These are phyloP conservation scores for Canavalia gladiata DNA, from an alignment of 306 rosid species.

Conservation along the genomic window DNA sequence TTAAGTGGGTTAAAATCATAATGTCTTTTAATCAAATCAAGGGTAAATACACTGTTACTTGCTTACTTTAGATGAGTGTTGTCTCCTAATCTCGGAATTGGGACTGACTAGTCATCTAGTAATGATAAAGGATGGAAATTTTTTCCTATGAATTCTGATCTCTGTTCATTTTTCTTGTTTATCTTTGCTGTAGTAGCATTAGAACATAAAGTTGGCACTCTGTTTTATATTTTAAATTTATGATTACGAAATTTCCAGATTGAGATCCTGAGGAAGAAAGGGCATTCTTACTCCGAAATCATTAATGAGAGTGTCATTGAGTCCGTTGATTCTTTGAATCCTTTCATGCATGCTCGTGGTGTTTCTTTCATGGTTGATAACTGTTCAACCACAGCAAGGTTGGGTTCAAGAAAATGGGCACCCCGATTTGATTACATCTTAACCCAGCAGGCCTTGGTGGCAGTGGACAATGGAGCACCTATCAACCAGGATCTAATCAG, in stretches of 20 bases:
- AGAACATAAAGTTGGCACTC: background rate
- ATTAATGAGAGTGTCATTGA: slow-evolving; percentile 97
- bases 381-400: slow-evolving; percentile 95
- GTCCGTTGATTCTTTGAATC: slow-evolving; percentile 94
- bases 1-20: background rate
- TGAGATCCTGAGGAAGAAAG: slow-evolving; percentile 94
- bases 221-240: background rate
- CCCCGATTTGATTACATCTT: slow-evolving; percentile 90
- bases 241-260: slow-evolving; percentile 63
- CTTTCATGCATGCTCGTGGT: slow-evolving; percentile 99
- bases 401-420: slow-evolving; percentile 99
- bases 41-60: background rate
- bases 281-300: slow-evolving; percentile 96
- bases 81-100: slow-evolving; percentile 5
- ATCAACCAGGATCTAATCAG: slow-evolving; percentile 85
- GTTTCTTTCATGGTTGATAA: slow-evolving; percentile 98
- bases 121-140: background rate
- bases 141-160: background rate
- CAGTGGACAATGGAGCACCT: slow-evolving; percentile 76
- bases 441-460: slow-evolving; percentile 95
- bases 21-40: background rate
- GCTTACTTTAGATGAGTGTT: background rate
- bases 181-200: slow-evolving; percentile 26
- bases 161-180: background rate
- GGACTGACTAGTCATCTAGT: background rate